Conservation (phyloP, 768 basidiomycete genomes). For the Suillus alpinus region DNA sequence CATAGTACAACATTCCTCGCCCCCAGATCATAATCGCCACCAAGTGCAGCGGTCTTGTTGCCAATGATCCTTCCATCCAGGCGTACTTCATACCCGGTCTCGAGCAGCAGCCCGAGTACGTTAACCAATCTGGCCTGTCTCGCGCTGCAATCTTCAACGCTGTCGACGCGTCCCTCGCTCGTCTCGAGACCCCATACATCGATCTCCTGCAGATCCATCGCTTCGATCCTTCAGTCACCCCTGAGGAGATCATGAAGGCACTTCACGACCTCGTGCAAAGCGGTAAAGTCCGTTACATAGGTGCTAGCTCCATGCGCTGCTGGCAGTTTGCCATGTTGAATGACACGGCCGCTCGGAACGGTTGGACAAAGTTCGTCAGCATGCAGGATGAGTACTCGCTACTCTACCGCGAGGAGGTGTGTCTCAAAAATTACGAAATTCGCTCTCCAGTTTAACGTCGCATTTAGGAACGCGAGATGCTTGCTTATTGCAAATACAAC, state of each 20-base stretch:
- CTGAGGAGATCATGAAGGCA: conserved; percentile 49
- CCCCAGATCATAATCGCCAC: conserved; percentile 30
- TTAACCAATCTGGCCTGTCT: conserved; percentile 35
- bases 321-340: conserved; percentile 47
- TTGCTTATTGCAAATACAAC: conserved; percentile 42
- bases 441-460: too few species aligned
- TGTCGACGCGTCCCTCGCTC: conserved; percentile 34
- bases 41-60: conserved; percentile 23
- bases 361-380: conserved; percentile 53
- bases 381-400: conserved; percentile 56
- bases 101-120: conserved; percentile 14
- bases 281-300: conserved; percentile 51
- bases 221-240: conserved; percentile 35
- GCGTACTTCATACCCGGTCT: background rate
- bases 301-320: conserved; percentile 44
- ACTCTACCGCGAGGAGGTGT: conserved; percentile 53
- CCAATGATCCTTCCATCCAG: conserved; percentile 2
- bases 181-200: conserved; percentile 35
- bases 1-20: conserved; percentile 32
- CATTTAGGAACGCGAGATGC: conserved; percentile 44
- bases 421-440: background rate
- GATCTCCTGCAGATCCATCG: conserved; percentile 46
- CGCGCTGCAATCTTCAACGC: conserved; percentile 38
- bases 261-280: conserved; percentile 47
- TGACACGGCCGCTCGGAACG: conserved; percentile 40